phyloP scores from a whole-genome alignment of 805 yeast genomes.

The Saccharomycopsis sp. region DNA sequence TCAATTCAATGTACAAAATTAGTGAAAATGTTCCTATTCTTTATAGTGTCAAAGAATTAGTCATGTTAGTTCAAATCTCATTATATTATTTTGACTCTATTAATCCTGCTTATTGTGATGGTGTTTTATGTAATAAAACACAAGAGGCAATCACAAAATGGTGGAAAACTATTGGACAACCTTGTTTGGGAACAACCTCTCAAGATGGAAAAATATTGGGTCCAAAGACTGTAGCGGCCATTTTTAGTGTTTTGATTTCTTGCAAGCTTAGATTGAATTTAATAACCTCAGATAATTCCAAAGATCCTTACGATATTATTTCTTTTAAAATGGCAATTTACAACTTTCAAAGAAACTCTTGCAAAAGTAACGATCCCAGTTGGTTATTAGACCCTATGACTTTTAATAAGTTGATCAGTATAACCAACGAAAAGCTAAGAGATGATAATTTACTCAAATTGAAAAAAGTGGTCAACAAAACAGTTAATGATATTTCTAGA shows the following conservation, averaged over 20 bases:
- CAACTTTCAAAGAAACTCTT: slow-evolving; percentile 58
- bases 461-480: slow-evolving; percentile 58
- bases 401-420: slow-evolving; percentile 29
- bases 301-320: slow-evolving; percentile 76
- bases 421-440: slow-evolving; percentile 34
- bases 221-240: slow-evolving; percentile 63
- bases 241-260: slow-evolving; percentile 67
- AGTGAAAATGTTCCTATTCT: slow-evolving; percentile 34
- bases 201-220: slow-evolving; percentile 46
- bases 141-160: slow-evolving; percentile 60
- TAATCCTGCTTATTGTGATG: slow-evolving; percentile 66
- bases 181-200: slow-evolving; percentile 27
- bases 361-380: slow-evolving; percentile 6
- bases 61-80: slow-evolving; percentile 63
- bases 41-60: slow-evolving; percentile 66
- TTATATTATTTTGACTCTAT: slow-evolving; percentile 69
- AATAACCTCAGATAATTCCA: slow-evolving; percentile 24
- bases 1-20: slow-evolving; percentile 64
- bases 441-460: slow-evolving; percentile 37
- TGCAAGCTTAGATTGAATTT: slow-evolving; percentile 55
- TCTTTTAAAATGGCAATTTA: slow-evolving; percentile 57
- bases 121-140: slow-evolving; percentile 71
- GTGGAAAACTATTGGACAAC: slow-evolving; percentile 71
- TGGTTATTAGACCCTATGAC: slow-evolving; percentile 16
- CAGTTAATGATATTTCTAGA: slow-evolving; percentile 53